A percentile compares a stretch with the other conserved stretches of the same genome.
phyloP scores from a whole-genome alignment of 305 asterid genomes.

The Caryopteris hybrid region DNA sequence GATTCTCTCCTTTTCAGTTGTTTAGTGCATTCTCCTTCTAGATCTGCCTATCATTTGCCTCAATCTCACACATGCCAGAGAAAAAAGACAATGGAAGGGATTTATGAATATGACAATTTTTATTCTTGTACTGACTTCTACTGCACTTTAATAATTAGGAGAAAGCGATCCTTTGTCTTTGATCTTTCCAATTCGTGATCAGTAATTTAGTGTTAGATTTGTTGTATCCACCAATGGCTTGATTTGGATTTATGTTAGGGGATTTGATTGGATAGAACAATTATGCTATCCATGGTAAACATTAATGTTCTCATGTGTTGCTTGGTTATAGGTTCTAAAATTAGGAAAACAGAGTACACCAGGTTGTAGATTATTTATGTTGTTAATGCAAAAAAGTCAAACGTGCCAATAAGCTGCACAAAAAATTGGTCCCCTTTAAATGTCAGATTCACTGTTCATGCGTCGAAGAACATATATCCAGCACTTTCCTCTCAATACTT shows the following conservation, averaged over 20 bases:
- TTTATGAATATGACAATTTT: neutral
- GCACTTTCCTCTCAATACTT: neutral
- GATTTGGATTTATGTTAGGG: neutral
- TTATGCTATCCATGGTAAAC: neutral
- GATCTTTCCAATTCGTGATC: neutral
- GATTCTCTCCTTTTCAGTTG: neutral
- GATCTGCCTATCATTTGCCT: neutral
- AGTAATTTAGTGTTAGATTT: neutral
- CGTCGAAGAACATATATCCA: neutral
- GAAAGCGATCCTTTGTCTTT: neutral
- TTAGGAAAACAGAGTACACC: neutral
- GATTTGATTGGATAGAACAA: neutral
- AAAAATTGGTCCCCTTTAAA: neutral
- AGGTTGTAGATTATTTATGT: neutral
- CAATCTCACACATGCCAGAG: neutral
- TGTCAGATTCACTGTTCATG: neutral
- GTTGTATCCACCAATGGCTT: neutral
- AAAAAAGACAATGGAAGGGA: neutral
- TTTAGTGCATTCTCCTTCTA: neutral
- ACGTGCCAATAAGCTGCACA: neutral
- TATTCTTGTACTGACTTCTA: neutral
- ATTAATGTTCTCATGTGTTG: neutral
- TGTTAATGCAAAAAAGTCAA: neutral
- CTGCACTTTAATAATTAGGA: neutral
- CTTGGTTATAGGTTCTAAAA: neutral